Base-by-base conservation (phyloP, 305 asterid species). In the Andrographis paniculata region DNA sequence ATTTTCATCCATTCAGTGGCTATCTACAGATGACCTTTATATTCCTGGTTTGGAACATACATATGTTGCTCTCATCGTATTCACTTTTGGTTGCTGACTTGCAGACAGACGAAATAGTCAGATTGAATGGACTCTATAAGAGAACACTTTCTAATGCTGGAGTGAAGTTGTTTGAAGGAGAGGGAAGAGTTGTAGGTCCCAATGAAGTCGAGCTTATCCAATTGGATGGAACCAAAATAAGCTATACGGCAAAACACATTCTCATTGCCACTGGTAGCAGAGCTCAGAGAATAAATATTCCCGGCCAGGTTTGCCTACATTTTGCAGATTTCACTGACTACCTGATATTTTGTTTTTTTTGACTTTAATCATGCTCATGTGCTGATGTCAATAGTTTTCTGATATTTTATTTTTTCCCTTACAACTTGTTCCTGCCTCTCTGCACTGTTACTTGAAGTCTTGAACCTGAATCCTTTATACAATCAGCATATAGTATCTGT, bases 91-190 rank as follows among this genome's bases (percentile, higher is more conserved):
- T 31, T 36, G 10, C 60, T 20, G 28, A 42, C 50, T 50, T 50
- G 66, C 89, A 92, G 99, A 87, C 93, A 28, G 87, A 87, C 68
- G 99, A 92, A 75, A 87, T 92, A 57, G 64, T 81, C 46, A 76
- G 99, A 75, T 73, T 92, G 66, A 81, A 65, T 69, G 99, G 94
- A 61, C 74, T 92, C 61, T 87, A 92, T 66, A 92, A 87, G 72
- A 66, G 94, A 23, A 59, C 84, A 52, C 99, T 92, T 66, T 49
- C 95, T 51, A 81, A 71, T 63, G 84, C 99, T 10, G 94, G 93
- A 58, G 99, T 84, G 54, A 87, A 87, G 77, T 80, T 92, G 50
- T 92, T 69, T 53, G 99, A 92, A 77, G 99, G 99, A 59, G 96
- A 84, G 73, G 99, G 99, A 58, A 81, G 76, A 75, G 74, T 92